Conservation (phyloP, 1,284 basidiomycete genomes). For the Naganishia liquefaciens region DNA sequence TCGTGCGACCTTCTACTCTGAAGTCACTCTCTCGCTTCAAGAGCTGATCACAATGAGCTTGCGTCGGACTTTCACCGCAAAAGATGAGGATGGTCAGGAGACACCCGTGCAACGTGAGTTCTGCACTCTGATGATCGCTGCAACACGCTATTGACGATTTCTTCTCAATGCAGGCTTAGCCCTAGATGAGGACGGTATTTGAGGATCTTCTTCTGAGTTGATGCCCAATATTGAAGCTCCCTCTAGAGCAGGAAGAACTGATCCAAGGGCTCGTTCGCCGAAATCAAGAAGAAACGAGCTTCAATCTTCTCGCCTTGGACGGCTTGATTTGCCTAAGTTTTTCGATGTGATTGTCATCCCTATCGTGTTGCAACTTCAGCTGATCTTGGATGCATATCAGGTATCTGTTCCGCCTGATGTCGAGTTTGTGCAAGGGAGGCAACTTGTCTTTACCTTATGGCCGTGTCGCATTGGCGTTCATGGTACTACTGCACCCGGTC, state of each 20-base stretch:
- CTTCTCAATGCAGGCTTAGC: conserved; percentile 10
- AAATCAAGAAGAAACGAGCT: conserved; percentile 24
- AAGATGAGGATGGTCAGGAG: conserved; percentile 13
- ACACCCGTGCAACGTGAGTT: conserved; percentile 13
- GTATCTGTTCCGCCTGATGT: conserved; percentile 11
- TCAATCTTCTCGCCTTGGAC: conserved; percentile 15
- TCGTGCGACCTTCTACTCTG: no score
- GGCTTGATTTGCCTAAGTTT: conserved; percentile 19
- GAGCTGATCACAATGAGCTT: conserved; percentile 2
- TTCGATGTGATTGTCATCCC: neutral
- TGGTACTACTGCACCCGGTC: conserved; percentile 12
- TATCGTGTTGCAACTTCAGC: neutral
- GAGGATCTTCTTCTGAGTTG: no score
- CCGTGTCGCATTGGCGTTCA: conserved; percentile 8
- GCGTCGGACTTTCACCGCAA: conserved; percentile 2
- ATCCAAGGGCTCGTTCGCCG: conserved; percentile 11
- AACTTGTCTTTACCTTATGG: conserved; percentile 2
- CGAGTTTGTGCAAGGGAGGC: neutral
- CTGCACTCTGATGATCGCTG: no score
- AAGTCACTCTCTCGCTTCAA: no score
- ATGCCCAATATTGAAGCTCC: neutral
- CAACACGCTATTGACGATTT: neutral
- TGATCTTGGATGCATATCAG: neutral
- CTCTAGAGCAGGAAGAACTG: conserved; percentile 17
- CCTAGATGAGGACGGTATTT: conserved; percentile 21